A percentile compares a stretch with the other conserved stretches of the same genome.
These are phyloP conservation scores for Grigorovia transvaalensis DNA, from an alignment of 805 yeast species.

Conservation along the genomic window DNA sequence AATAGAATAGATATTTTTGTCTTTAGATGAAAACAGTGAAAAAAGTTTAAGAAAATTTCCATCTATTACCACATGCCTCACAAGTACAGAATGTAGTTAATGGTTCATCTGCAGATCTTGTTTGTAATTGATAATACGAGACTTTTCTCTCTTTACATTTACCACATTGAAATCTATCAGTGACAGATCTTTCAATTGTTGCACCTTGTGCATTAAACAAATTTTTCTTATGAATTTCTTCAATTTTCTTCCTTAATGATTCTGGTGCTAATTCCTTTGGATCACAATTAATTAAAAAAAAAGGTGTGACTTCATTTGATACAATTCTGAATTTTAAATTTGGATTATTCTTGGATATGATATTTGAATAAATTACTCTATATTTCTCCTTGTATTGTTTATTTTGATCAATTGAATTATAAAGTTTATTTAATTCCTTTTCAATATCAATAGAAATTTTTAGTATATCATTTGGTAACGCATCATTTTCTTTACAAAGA, in stretches of 20 bases:
- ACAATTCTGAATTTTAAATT: constrained; percentile 63
- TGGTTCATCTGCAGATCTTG: constrained; percentile 98
- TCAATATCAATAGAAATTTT: constrained; percentile 64
- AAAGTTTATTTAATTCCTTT: constrained; percentile 51
- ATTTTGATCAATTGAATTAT: constrained; percentile 41
- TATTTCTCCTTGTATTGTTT: constrained; percentile 66
- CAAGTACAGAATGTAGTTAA: constrained; percentile 96
- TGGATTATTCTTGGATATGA: constrained; percentile 84
- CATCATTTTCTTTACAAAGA: constrained; percentile 65
- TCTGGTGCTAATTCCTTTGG: constrained; percentile 97
- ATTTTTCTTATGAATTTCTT: constrained; percentile 76
- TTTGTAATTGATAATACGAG: constrained; percentile 94
- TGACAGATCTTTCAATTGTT: constrained; percentile 86
- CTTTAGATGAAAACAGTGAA: no score
- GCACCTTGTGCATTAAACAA: constrained; percentile 97
- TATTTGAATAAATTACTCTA: constrained; percentile 76
- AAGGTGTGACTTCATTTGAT: constrained; percentile 54
- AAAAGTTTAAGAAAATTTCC: constrained; percentile 72
- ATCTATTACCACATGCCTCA: constrained; percentile 93
- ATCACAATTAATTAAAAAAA: constrained; percentile 62
- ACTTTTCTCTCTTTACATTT: constrained; percentile 97
- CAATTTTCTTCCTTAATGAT: constrained; percentile 73
- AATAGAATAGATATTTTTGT: no score
- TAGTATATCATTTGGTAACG: constrained; percentile 53
- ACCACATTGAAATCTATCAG: constrained; percentile 95